A percentile compares a stretch with the other conserved stretches of the same genome.
These are phyloP conservation scores for Pachyrhizus erosus DNA, from an alignment of 306 rosid genomes.

Conservation along the genomic window DNA sequence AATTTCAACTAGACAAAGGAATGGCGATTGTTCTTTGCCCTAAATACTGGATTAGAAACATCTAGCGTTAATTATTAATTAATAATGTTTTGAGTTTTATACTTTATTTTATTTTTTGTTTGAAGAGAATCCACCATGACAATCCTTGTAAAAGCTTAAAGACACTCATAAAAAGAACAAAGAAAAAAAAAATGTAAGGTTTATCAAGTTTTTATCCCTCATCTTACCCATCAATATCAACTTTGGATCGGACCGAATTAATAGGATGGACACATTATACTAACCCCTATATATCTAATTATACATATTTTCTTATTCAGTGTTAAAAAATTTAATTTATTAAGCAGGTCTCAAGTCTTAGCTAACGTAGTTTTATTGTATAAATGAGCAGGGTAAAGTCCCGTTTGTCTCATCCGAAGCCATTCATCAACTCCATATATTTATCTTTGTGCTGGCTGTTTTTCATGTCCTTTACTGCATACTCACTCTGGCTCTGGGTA, in stretches of 20 bases:
- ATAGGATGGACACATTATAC: no score
- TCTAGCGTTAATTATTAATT: not conserved
- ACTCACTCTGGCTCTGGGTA: conserved; percentile 70
- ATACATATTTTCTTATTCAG: no score
- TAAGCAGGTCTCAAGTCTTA: not conserved
- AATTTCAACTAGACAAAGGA: not conserved
- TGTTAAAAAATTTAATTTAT: not conserved
- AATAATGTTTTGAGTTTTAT: not conserved
- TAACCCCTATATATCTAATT: not conserved
- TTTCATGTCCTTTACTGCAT: conserved; percentile 77
- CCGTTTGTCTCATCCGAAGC: not conserved
- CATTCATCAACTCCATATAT: conserved; percentile 72
- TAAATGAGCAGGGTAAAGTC: conserved; percentile 3
- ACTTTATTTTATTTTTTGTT: not conserved
- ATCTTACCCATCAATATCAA: not conserved
- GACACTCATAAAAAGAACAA: not conserved
- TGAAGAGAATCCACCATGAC: not conserved
- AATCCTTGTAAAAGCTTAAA: not conserved
- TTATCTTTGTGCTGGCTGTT: conserved; percentile 78
- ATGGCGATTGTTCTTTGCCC: not conserved
- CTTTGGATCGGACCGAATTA: no score
- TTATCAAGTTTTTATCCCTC: no score
- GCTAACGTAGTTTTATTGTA: not conserved
- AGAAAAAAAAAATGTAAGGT: no score
- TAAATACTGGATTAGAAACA: not conserved